Percentiles rank a stretch among this genome's conserved stretches.
phyloP scores from a whole-genome alignment of 306 rosid genomes.

The Inga leiocalycina region DNA sequence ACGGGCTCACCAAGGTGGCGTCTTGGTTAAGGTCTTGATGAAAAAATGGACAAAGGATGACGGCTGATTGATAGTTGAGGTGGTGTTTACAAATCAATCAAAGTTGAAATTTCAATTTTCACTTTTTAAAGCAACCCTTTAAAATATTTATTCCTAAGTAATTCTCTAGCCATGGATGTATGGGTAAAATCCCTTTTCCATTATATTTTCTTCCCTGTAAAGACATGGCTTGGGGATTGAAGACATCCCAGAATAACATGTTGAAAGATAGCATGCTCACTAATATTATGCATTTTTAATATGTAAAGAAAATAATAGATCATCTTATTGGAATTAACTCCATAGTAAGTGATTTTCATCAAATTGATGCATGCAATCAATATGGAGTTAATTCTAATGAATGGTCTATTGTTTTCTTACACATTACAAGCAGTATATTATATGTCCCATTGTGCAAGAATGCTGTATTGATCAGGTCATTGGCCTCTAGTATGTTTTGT shows the following conservation, averaged over 20 bases:
- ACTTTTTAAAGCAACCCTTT: too few species aligned
- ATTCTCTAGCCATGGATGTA: too few species aligned
- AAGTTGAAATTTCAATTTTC: too few species aligned
- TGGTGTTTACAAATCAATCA: too few species aligned
- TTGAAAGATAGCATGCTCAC: neutral
- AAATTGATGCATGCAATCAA: neutral
- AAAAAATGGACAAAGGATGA: too few species aligned
- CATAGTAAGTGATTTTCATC: neutral
- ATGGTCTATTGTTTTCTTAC: neutral
- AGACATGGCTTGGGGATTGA: too few species aligned
- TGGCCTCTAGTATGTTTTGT: neutral
- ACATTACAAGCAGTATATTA: neutral
- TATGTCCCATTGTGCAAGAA: neutral
- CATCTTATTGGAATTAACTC: neutral
- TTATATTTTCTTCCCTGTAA: too few species aligned
- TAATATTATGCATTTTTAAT: neutral
- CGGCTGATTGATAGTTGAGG: too few species aligned
- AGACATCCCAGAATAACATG: neutral
- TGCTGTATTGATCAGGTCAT: neutral
- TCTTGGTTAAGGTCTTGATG: too few species aligned
- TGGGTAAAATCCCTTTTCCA: too few species aligned
- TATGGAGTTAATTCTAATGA: neutral
- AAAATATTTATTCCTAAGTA: too few species aligned
- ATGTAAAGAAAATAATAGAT: neutral
- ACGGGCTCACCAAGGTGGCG: too few species aligned